phyloP scores from a whole-genome alignment of 805 yeast genomes.

The Teunomyces tritomae region DNA sequence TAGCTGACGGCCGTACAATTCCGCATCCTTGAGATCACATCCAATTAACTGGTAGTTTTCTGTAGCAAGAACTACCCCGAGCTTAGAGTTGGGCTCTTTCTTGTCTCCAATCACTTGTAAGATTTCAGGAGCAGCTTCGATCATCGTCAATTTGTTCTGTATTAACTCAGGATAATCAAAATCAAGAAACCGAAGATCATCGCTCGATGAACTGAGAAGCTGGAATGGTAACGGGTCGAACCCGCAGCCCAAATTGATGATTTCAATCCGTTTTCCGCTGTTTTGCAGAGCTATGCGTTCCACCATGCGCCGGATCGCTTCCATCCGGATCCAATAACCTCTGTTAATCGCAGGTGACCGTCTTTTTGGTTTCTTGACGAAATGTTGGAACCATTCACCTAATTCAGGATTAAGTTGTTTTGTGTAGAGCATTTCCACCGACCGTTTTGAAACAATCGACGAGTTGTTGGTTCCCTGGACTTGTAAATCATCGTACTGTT shows the following conservation, averaged over 20 bases:
- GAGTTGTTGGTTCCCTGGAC: conserved; percentile 86
- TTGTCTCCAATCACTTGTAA: conserved; percentile 40
- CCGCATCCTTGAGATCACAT: conserved; percentile 59
- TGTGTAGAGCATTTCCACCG: conserved; percentile 66
- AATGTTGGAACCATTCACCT: conserved; percentile 57
- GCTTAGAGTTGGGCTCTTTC: not conserved
- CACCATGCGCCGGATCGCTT: conserved; percentile 57
- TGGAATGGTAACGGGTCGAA: conserved; percentile 48
- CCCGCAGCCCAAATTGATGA: conserved; percentile 80
- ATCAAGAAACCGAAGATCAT: conserved; percentile 53
- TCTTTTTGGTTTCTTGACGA: conserved; percentile 64
- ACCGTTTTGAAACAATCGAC: conserved; percentile 77
- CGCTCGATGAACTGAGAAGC: conserved; percentile 28
- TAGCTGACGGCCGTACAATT: conserved; percentile 34
- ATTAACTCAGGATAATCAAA: conserved; percentile 75
- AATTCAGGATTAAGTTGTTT: conserved; percentile 29
- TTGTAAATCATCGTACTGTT: conserved; percentile 56
- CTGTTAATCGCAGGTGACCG: conserved; percentile 79
- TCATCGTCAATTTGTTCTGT: conserved; percentile 51
- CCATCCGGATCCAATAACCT: conserved; percentile 81
- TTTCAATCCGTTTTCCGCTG: conserved; percentile 25
- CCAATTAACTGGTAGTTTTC: conserved; percentile 55
- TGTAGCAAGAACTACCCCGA: conserved; percentile 30
- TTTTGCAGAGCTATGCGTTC: conserved; percentile 40
- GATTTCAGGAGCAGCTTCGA: conserved; percentile 48